Evolutionary conservation across 352 stramenopile species (phyloP).

Genomic region (Thalassiosira delicatula): DNA sequence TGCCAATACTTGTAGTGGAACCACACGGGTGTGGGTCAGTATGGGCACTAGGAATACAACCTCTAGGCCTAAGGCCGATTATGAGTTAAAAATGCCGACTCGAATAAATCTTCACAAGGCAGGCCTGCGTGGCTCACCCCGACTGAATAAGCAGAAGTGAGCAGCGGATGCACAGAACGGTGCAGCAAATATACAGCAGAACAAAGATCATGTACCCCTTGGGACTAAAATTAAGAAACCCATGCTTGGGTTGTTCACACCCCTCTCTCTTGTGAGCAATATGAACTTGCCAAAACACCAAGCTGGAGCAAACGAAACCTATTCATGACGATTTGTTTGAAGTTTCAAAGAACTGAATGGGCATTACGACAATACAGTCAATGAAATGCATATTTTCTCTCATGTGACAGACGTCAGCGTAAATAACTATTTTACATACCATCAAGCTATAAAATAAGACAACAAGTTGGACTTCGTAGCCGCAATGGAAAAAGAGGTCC

Average conservation of each 20-base stretch:
- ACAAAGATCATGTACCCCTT: neutral
- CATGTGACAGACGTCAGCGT: neutral
- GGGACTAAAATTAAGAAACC: neutral
- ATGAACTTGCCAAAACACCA: slow-evolving; percentile 8
- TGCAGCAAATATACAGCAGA: neutral
- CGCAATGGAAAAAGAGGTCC: slow-evolving; percentile 53
- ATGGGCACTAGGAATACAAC: no score
- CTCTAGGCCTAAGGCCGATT: no score
- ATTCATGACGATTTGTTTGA: neutral
- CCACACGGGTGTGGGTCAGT: no score
- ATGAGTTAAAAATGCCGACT: no score
- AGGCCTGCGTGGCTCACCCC: no score
- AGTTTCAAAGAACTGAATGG: slow-evolving; percentile 23
- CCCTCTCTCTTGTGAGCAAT: neutral
- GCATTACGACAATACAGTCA: slow-evolving; percentile 16
- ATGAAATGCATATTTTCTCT: slow-evolving; percentile 5
- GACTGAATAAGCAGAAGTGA: neutral
- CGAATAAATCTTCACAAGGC: no score
- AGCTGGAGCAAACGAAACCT: neutral
- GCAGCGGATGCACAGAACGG: neutral
- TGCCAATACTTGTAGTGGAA: no score
- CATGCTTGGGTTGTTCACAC: neutral
- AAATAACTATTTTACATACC: slow-evolving; percentile 26
- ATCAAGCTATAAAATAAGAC: slow-evolving; percentile 25
- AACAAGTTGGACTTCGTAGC: slow-evolving; percentile 27